Base-by-base conservation (phyloP, 805 yeast genomes). In the Isabelozyma rhagii region DNA sequence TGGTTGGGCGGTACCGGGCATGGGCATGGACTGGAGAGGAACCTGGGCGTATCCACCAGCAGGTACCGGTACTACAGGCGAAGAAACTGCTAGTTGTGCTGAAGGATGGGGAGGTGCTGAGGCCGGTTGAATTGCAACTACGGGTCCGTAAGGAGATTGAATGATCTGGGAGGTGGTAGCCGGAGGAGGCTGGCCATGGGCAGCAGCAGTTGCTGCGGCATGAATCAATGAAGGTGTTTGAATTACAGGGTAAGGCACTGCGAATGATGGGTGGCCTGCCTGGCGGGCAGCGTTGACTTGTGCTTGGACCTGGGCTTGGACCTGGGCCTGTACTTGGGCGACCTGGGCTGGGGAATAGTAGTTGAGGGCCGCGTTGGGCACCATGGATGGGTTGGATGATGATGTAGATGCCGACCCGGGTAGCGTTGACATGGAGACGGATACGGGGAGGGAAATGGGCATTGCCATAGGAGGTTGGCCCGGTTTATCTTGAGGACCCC, bases 121-220 rank as follows among this genome's bases (percentile, higher is more conserved):
- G 3, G 54, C 49, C 7, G 67, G 59, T 43, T 60, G 64, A 9
- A 63, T 48, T 18, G 63, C 60, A 11, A 65, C 66, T 29, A 64
- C 47, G 7, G 65, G 63, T 2, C 65, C 67, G 49, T 62, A 64
- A 8, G 67, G 66, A 2, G 67, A 56, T 43, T 63, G 67, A 28
- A 62, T 53, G 5, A 60, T 53, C 17, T 29, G 38, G 27, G 45
- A 8, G 5, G 43, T 18, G 5, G 43, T 25, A 4, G n/a, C 28
- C 3, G 25, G 40, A 31, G 45, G 45, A n/a, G 28, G 45, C 8
- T 17, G 38, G 27, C 41, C 46, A 31, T 31, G 36, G 36, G 36
- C 36, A 31, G 36, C 36, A 6, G 36, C 36, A 31, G 36, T 31
- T 10, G 36, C 36, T 10, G 36, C 36, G 5, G 36, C 36, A 8